A percentile compares a stretch with the other conserved stretches of the same genome.
These are phyloP conservation scores for Raffaelea ambrosiae DNA, from an alignment of 2,329 filamentous ascomycete species.

Conservation along the genomic window DNA sequence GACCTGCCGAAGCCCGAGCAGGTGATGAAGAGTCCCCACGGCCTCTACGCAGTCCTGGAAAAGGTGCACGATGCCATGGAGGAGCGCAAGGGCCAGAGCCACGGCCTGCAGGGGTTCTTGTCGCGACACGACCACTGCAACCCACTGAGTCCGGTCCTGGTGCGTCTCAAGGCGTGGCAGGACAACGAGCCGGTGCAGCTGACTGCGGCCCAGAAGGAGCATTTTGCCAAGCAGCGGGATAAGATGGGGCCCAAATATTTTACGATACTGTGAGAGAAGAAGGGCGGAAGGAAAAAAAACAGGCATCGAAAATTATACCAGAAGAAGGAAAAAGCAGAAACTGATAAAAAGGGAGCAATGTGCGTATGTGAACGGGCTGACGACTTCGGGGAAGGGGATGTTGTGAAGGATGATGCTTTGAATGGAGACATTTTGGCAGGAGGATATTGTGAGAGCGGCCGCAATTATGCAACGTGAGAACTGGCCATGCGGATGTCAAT, in stretches of 20 bases:
- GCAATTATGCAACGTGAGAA: too few species aligned
- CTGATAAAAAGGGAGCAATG: too few species aligned
- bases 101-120: neutral
- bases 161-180: constrained; percentile 1
- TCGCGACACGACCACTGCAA: constrained; percentile 6
- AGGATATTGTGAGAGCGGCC: too few species aligned
- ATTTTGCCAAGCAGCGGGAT: constrained; percentile 1
- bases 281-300: neutral
- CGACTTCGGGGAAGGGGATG: too few species aligned
- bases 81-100: neutral
- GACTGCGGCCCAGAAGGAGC: neutral
- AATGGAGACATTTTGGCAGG: too few species aligned
- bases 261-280: neutral
- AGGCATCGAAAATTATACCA: neutral
- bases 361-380: too few species aligned
- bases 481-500: too few species aligned
- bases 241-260: constrained; percentile 5
- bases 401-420: too few species aligned
- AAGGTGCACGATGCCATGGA: constrained; percentile 4
- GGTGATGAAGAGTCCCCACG: constrained; percentile 3
- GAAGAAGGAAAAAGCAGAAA: too few species aligned
- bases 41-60: constrained; percentile 3
- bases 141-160: constrained; percentile 4
- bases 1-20: neutral
- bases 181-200: constrained; percentile 1